Evolutionary conservation across 1,139 yeast species (phyloP), one percentile per base, ranked within the genome.

Genomic region (Kodamaea fungicola): DNA sequence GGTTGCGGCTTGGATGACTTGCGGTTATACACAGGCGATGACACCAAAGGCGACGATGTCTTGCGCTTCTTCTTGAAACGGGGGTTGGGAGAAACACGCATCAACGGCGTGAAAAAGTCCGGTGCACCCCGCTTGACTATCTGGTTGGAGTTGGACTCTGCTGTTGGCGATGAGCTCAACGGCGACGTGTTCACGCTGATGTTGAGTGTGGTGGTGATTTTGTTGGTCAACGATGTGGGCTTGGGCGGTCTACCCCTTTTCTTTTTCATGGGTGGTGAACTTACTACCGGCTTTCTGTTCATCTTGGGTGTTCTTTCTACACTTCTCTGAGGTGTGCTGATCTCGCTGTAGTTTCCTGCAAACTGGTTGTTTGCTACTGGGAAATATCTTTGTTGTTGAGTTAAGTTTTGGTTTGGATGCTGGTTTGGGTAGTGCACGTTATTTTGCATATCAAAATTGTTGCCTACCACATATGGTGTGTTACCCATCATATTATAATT

Each of bases 181-280:
- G 59, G 58, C 26, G 54, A 47, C 4, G 74, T 66, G 42, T 68
- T 67, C 43, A 71, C 64, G 42, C 59, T 61, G 48, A 71, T 69
- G 49, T 71, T 71, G 49, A 70, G 55, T 12, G 75, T 67, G 37
- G 68, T 61, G 33, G 74, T 66, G 44, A 67, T 67, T 44, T 61
- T 62, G 43, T 60, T 63, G 33, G 66, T 54, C 27, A 68, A 55
- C n/a, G 71, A 64, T 27, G 62, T 54, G 2, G 71, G 63, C 54
- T 71, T 71, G 23, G 76, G 76, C 6, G 76, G 76, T 51, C 76
- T 59, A 12, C 76, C 76, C 49, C 76, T 54, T 47, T 67, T 71
- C 40, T 67, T 57, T 44, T 65, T 66, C 27, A 57, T 52, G 5
- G 66, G 61, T 3, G 64, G 50, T 2, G 51, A 33, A 9, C 8